Evolutionary conservation across 176 grass and related monocot genomes (phyloP).

Genomic region (Thalia dealbata): DNA sequence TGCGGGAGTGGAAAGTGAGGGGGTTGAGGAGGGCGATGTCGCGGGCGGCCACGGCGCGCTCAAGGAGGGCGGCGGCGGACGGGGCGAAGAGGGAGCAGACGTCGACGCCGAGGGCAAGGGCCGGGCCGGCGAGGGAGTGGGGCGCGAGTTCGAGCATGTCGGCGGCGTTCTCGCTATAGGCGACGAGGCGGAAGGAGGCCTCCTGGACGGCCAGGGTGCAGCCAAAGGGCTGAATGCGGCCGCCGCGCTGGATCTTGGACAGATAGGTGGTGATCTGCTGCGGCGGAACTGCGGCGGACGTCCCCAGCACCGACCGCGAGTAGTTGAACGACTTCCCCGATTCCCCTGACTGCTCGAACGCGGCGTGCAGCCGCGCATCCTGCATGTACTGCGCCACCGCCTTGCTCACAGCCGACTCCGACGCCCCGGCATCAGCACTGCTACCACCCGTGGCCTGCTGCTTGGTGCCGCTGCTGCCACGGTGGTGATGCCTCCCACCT

Average conservation of each 20-base stretch:
- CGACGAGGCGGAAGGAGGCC: slow-evolving; percentile 65
- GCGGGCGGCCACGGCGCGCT: slow-evolving; percentile 60
- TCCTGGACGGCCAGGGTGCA: slow-evolving; percentile 85
- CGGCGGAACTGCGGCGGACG: slow-evolving; percentile 33
- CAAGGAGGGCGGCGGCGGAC: slow-evolving; percentile 39
- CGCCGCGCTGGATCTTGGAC: slow-evolving; percentile 87
- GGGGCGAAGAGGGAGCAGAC: slow-evolving; percentile 67
- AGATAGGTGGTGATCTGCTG: slow-evolving; percentile 95
- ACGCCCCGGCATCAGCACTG: slow-evolving; percentile 18
- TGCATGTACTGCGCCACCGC: slow-evolving; percentile 84
- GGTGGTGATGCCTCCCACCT: too few species aligned
- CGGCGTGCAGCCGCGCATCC: slow-evolving; percentile 81
- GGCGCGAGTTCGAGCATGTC: slow-evolving; percentile 77
- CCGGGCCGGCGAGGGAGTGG: slow-evolving; percentile 47
- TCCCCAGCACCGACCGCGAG: slow-evolving; percentile 63
- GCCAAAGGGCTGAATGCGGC: slow-evolving; percentile 84
- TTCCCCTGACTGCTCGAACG: slow-evolving; percentile 85
- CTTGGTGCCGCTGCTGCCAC: too few species aligned
- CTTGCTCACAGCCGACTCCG: slow-evolving; percentile 75
- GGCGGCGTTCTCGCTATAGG: slow-evolving; percentile 72
- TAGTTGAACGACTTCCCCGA: slow-evolving; percentile 82
- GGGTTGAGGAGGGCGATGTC: slow-evolving; percentile 88
- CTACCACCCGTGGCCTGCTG: too few species aligned
- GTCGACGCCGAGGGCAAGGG: slow-evolving; percentile 50
- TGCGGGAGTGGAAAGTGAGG: slow-evolving; percentile 73